These are phyloP conservation scores for Rosellinia necatrix DNA, from an alignment of 2,329 filamentous ascomycete genomes.

Conservation along the genomic window DNA sequence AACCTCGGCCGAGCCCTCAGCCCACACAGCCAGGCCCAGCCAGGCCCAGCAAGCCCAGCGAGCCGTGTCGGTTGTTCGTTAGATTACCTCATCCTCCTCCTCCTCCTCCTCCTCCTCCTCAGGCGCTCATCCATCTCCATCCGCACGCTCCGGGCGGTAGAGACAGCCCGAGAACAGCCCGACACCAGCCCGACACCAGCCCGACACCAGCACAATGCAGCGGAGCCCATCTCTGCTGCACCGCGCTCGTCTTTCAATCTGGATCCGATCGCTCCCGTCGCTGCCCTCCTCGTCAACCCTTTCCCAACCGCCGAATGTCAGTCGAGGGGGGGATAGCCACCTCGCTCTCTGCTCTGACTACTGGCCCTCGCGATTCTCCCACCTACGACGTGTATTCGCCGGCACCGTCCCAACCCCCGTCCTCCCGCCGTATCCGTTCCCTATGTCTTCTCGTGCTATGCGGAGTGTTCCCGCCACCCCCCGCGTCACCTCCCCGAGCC, in stretches of 20 bases:
- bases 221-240: conserved; percentile 62
- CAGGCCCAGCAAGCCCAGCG: too few relatives aligned
- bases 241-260: conserved; percentile 54
- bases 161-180: conserved; percentile 5
- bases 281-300: conserved; percentile 43
- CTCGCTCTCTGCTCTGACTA: conserved; percentile 47
- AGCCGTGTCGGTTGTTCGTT: too few relatives aligned
- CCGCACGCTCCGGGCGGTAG: conserved; percentile 10
- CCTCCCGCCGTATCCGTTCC: conserved; percentile 63
- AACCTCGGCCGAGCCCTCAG: too few relatives aligned
- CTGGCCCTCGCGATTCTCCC: conserved; percentile 54
- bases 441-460: conserved; percentile 58
- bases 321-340: conserved; percentile 52
- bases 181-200: too few relatives aligned
- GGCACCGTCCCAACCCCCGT: conserved; percentile 61
- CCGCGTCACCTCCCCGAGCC: conserved; percentile 87
- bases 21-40: too few relatives aligned
- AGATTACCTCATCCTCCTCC: conserved; percentile 23
- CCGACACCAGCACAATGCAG: conserved; percentile 55
- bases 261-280: conserved; percentile 57
- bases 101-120: background rate
- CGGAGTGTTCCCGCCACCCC: conserved; percentile 74
- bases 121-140: conserved; percentile 4
- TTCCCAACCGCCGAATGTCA: conserved; percentile 40
- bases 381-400: conserved; percentile 55